Conservation (phyloP, 495 filamentous ascomycete genomes). For the Daldinia bambusicola region DNA sequence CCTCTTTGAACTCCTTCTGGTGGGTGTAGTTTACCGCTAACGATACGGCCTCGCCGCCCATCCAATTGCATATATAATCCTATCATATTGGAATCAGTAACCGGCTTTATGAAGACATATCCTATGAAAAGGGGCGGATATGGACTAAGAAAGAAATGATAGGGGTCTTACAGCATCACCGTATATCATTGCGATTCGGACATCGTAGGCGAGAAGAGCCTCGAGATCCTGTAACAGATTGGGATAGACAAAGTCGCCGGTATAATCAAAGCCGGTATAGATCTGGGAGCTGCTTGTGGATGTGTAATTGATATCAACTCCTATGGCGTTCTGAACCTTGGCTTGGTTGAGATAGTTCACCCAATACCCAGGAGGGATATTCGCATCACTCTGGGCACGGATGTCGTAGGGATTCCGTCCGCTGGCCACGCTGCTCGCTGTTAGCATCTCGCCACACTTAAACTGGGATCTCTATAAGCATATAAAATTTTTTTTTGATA, state of each 20-base stretch:
- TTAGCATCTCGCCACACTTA: constrained; percentile 4
- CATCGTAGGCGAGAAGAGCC: constrained; percentile 54
- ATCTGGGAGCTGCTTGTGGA: constrained; percentile 51
- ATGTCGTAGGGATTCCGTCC: constrained; percentile 64
- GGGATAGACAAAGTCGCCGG: constrained; percentile 61
- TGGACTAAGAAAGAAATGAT: not conserved
- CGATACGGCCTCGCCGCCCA: constrained; percentile 68
- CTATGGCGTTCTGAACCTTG: constrained; percentile 58
- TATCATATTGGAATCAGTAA: not conserved
- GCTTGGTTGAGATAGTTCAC: constrained; percentile 59
- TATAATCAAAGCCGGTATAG: constrained; percentile 56
- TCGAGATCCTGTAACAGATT: constrained; percentile 59
- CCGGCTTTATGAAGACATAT: not conserved
- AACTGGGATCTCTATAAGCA: not conserved
- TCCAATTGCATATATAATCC: constrained; percentile 74
- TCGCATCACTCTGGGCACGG: constrained; percentile 59
- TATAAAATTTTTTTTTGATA: too few species aligned
- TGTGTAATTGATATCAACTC: constrained; percentile 63
- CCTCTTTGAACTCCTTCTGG: constrained; percentile 54
- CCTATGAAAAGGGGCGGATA: not conserved
- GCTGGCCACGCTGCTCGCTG: constrained; percentile 41
- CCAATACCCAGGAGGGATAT: constrained; percentile 61
- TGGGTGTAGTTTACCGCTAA: constrained; percentile 61
- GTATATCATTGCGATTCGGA: constrained; percentile 58
- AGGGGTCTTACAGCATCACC: constrained; percentile 53